phyloP scores from a whole-genome alignment of 768 basidiomycete genomes.

The Gloeopeniophorella convolvens region DNA sequence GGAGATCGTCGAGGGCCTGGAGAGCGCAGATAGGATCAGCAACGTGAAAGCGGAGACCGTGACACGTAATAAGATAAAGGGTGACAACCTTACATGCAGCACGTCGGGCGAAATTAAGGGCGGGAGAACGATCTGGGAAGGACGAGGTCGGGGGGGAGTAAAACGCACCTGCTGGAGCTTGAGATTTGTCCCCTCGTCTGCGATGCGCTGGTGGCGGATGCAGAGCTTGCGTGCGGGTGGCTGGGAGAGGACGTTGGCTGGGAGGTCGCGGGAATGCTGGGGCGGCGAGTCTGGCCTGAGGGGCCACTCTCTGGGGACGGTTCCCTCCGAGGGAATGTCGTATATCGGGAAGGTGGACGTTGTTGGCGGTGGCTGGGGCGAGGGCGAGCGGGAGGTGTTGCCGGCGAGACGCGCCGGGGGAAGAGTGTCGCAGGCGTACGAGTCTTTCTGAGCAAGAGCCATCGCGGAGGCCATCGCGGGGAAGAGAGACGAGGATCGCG shows the following conservation, averaged over 20 bases:
- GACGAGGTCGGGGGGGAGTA: not conserved
- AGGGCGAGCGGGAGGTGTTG: conserved; percentile 6
- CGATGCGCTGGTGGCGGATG: conserved; percentile 92
- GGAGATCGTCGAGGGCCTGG: conserved; percentile 86
- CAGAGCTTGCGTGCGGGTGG: conserved; percentile 70
- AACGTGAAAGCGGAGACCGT: not conserved
- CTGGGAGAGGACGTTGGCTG: conserved; percentile 17
- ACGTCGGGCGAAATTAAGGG: not conserved
- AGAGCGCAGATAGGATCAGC: not conserved
- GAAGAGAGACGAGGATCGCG: too few species aligned
- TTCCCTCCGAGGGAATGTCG: too few species aligned
- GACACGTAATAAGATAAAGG: conserved; percentile 6
- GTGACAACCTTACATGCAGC: not conserved
- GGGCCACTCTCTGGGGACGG: too few species aligned
- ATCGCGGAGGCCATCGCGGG: too few species aligned
- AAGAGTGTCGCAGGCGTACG: conserved; percentile 66
- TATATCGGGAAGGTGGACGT: too few species aligned
- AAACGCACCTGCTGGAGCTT: conserved; percentile 79
- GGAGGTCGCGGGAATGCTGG: conserved; percentile 1
- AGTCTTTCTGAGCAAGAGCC: not conserved
- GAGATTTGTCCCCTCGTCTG: conserved; percentile 88
- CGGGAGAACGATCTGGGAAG: not conserved
- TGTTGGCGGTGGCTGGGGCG: too few species aligned
- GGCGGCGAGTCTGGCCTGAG: conserved; percentile 44
- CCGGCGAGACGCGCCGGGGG: conserved; percentile 53